Evolutionary conservation across 176 grass and related monocot species (phyloP), one percentile per base, ranked within the genome.

Genomic region (Dactylis glomerata): DNA sequence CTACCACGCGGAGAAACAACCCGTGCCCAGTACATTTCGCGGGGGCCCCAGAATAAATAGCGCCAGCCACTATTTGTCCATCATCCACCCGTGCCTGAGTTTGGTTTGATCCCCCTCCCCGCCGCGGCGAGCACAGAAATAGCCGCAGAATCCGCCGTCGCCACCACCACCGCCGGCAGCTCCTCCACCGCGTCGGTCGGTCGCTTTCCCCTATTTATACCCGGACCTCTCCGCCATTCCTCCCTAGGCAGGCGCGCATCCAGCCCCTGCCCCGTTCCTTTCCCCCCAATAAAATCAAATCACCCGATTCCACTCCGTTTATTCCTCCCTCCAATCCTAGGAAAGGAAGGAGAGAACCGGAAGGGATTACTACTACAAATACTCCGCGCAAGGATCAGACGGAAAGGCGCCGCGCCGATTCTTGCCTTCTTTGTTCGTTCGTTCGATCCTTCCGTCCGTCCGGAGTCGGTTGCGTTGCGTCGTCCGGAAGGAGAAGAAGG

Each of bases 221-320:
- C 79, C 67, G 7, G 17, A 16, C 42, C 62, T 17, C 82, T 55
- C 31, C 38, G 80, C 34, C 42, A 14, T 49, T 41, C 76, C 52
- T 78, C 87, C 81, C 72, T 47, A 95, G 93, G 93, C 90, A 88
- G 93, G 93, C 84, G 89, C 87, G 61, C 87, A 86, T 75, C 85
- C 50, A 47, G 82, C 93, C 64, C 79, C 88, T 89, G 88, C 71
- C 88, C 87, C 3, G 59, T 41, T 14, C 2, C 33, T 47, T 47
- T 16, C 14, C 27, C 46, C 28, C 22, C 10, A 76, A 81, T 68
- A 85, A 85, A 78, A 61, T 68, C 11, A n/a, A 45, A 31, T 27
- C 66, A 0, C 26, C 76, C 68, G 10, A 33, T 28, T 15, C 17
- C 36, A 37, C 1, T 10, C 69, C 42, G 24, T 46, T 72, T 72